Evolutionary conservation across 208 protist species (phyloP), one percentile per base, ranked within the genome.

Genomic region (Trypanosoma theileri): DNA sequence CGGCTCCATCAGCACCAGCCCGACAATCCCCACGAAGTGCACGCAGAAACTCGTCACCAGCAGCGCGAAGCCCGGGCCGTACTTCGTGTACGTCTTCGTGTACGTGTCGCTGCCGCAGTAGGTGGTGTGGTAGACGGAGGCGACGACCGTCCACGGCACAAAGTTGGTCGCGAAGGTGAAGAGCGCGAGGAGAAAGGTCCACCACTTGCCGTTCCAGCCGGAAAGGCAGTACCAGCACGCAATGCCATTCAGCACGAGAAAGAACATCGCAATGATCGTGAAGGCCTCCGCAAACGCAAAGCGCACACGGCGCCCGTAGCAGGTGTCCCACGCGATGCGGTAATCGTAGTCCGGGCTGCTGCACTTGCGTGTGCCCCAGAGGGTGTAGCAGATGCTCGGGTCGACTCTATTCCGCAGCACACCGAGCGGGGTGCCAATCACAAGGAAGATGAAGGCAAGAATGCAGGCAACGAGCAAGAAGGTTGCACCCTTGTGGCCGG

Each of bases 281-380:
- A 88, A 88, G 52, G 82, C 84, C 69, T 85, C 74, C 16, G 73
- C 84, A 7, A 75, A 72, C 58, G 88, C 66, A 40, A 81, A 79
- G 63, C 84, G 84, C 35, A 59, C 26, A 26, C 71, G 76, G 16
- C 72, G 75, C 57, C 72, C 70, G 45, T 22, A 52, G 78, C 84
- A 90, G 26, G 70, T 69, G 56, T 85, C 84, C 19, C 67, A 63
- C 1, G 71, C 73, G 24, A 88, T 66, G 48, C 84, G 79, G 60
- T 61, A 19, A 60, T 79, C 61, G 71, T 86, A 89, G 61, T 67
- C 57, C 3, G 81, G 66, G 45, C 65, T 78, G 56, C 59, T 65
- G 73, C 87, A 89, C 61, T 68, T 55, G 45, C 70, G 80, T 55
- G 64, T 28, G 53, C 84, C 84, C 87, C 84, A 89, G 28, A 88